These are phyloP conservation scores for Ascocoryne sarcoides DNA, from an alignment of 2,329 filamentous ascomycete genomes.

Conservation along the genomic window DNA sequence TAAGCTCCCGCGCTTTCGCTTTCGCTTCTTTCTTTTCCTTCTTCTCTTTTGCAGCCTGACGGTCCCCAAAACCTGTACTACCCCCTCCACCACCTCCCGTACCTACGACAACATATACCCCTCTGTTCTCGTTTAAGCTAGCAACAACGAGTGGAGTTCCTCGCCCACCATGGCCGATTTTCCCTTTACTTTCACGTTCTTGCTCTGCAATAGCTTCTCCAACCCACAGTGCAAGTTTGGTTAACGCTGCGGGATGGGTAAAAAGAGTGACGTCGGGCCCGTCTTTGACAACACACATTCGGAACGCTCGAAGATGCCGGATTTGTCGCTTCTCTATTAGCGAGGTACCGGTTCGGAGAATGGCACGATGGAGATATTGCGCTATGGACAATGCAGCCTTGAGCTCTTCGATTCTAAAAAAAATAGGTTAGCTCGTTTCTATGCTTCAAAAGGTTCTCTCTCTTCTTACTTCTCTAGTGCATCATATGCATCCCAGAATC, in stretches of 20 bases:
- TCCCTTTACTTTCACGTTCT: slow-evolving; percentile 67
- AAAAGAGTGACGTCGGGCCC: slow-evolving; percentile 88
- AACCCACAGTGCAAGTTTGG: slow-evolving; percentile 90
- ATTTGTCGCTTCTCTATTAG: slow-evolving; percentile 92
- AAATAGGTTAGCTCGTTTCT: slow-evolving; percentile 30
- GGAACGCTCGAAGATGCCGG: slow-evolving; percentile 82
- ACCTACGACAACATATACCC: slow-evolving; percentile 87
- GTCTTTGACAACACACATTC: slow-evolving; percentile 93
- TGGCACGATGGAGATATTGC: slow-evolving; percentile 83
- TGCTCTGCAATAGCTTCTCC: slow-evolving; percentile 86
- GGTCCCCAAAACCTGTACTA: slow-evolving; percentile 57
- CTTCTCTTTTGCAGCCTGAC: slow-evolving; percentile 55
- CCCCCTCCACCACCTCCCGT: slow-evolving; percentile 72
- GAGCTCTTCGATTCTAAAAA: slow-evolving; percentile 63
- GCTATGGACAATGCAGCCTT: slow-evolving; percentile 72
- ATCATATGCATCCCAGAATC: slow-evolving; percentile 67
- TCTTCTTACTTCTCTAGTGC: slow-evolving; percentile 54
- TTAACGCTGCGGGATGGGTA: slow-evolving; percentile 83
- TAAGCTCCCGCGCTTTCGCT: slow-evolving; percentile 52
- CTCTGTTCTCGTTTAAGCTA: slow-evolving; percentile 75
- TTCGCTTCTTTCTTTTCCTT: slow-evolving; percentile 56
- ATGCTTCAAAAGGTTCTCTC: neutral
- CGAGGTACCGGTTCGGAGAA: slow-evolving; percentile 84
- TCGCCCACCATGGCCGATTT: slow-evolving; percentile 56
- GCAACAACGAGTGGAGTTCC: slow-evolving; percentile 85